Base-by-base conservation (phyloP, 495 filamentous ascomycete species). In the Darksidea phi region DNA sequence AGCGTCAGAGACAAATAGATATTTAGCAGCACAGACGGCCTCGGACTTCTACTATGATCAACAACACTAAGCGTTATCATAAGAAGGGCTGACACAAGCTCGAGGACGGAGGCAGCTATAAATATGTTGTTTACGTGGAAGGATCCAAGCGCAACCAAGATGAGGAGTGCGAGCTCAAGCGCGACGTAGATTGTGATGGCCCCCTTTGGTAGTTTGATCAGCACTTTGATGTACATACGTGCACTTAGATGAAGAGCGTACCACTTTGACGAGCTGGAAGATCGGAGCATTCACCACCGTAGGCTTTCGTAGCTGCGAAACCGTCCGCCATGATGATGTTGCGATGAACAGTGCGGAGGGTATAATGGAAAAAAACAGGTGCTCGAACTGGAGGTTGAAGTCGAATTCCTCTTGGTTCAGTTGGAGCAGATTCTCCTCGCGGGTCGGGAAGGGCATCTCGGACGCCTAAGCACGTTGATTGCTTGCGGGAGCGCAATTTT, bases 381-480 rank as follows among this genome's bases (percentile, higher is more conserved):
- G 73, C 56, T 80, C 78, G 37, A 80, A 79, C 48, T 71, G 73
- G 43, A 81, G 41, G 24, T 72, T 81, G 54, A 81, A 79, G 63
- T 81, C 76, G 28, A 80, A 79, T 59, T 54, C 66, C 65, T 55
- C 63, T 58, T 15, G 57, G 32, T 75, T 57, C 38, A 57, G 24
- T 23, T 43, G 54, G 17, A 57, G 54, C 54, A 57, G 21, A 4
- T 10, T 32, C 28, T 32, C 28, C 28, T 32, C 28, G 28, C 28
- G 4, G 10, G 28, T 32, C 28, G 28, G 10, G 28, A 32, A 32
- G 28, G 28, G 28, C 28, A 32, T 32, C 28, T 32, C 10, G 28
- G 28, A n/a, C 10, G 28, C 10, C 28, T 10, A 32, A 32, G 28
- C 4, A 32, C 10, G 28, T 32, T 3, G 10, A 32, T 4, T 32